These are phyloP conservation scores for Rhizopus delemar DNA, from an alignment of 371 early-diverging fungal species.

Conservation along the genomic window DNA sequence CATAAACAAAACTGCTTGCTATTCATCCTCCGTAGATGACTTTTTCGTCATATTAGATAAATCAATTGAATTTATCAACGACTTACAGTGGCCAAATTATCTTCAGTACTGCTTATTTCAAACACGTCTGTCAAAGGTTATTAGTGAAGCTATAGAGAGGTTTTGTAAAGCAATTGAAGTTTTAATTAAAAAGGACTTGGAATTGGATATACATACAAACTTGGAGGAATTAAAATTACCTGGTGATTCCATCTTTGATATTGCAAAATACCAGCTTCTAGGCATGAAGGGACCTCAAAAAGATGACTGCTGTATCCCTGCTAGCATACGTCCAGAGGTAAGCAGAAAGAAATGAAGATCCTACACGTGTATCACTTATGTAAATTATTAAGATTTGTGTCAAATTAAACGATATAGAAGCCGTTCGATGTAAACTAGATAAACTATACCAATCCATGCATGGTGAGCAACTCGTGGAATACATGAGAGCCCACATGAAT, in stretches of 20 bases:
- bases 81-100: slow-evolving; percentile 70
- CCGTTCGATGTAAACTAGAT: slow-evolving; percentile 53
- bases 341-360: background rate
- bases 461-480: slow-evolving; percentile 44
- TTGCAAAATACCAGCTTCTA: slow-evolving; percentile 25
- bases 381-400: slow-evolving; percentile 48
- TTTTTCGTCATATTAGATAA: slow-evolving; percentile 68
- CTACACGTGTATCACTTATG: background rate
- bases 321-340: background rate
- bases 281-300: slow-evolving; percentile 5
- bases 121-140: slow-evolving; percentile 58
- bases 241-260: slow-evolving; percentile 12
- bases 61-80: slow-evolving; percentile 56
- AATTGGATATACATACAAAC: slow-evolving; percentile 15
- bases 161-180: slow-evolving; percentile 35
- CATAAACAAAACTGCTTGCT: slow-evolving; percentile 50
- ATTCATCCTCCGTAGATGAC: slow-evolving; percentile 74
- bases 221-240: background rate
- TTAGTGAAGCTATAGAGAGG: slow-evolving; percentile 37
- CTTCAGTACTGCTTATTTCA: slow-evolving; percentile 61
- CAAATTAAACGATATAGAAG: slow-evolving; percentile 60
- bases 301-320: background rate
- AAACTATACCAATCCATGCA: slow-evolving; percentile 56
- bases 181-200: slow-evolving; percentile 9
- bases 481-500: slow-evolving; percentile 24